Evolutionary conservation across 768 basidiomycete genomes (phyloP).

Genomic region (Rhodotorula graminis): DNA sequence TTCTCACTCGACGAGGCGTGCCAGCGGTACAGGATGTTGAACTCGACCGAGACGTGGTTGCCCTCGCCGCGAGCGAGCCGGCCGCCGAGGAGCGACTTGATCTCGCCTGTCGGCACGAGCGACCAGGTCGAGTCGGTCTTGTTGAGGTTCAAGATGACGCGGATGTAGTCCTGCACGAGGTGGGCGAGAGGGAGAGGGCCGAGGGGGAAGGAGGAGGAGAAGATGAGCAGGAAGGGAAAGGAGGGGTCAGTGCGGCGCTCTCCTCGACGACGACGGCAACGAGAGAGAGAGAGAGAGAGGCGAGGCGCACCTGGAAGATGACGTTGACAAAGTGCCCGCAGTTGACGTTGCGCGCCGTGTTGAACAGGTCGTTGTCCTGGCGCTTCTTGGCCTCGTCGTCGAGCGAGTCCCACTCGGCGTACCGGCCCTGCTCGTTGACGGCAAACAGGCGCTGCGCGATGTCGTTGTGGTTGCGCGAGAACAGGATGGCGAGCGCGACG

Average conservation of each 20-base stretch:
- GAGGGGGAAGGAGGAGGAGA: too few relatives aligned
- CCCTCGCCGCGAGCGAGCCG: conserved; percentile 22
- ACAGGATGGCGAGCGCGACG: conserved; percentile 63
- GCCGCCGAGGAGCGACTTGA: conserved; percentile 8
- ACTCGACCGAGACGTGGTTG: conserved; percentile 32
- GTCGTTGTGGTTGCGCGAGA: conserved; percentile 60
- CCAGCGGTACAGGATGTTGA: conserved; percentile 39
- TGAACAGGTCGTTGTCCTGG: conserved; percentile 39
- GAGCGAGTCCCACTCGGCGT: conserved; percentile 39
- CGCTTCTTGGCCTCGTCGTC: conserved; percentile 3
- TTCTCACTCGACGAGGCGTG: conserved; percentile 46
- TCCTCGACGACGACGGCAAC: too few relatives aligned
- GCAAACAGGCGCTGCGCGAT: conserved; percentile 53
- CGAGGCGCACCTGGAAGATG: conserved; percentile 22
- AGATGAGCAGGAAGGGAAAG: too few relatives aligned
- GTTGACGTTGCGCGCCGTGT: conserved; percentile 24
- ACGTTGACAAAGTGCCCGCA: conserved; percentile 30
- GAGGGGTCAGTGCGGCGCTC: not conserved
- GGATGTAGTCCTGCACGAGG: conserved; percentile 31
- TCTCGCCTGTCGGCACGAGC: conserved; percentile 30
- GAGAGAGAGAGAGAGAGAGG: not conserved
- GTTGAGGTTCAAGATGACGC: conserved; percentile 31
- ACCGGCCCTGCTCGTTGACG: conserved; percentile 59
- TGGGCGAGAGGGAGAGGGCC: not conserved
- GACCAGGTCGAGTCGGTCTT: conserved; percentile 29